These are phyloP conservation scores for Vitis riparia DNA, from an alignment of 164 flowering plant genomes.

Conservation along the genomic window DNA sequence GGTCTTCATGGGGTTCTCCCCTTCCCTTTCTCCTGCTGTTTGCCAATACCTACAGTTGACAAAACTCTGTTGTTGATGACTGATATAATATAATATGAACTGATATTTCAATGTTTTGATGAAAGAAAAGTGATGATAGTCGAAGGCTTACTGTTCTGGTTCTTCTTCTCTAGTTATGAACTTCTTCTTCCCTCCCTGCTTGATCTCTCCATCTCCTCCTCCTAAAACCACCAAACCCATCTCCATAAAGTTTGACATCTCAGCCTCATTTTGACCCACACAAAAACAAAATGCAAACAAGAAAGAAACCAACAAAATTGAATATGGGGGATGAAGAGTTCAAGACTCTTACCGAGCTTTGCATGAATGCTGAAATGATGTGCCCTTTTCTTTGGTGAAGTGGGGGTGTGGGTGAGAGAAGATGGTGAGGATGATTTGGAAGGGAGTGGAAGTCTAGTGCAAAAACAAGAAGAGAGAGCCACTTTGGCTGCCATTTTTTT, in stretches of 20 bases:
- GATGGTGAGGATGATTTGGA: constrained; percentile 21
- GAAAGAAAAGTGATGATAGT: background rate
- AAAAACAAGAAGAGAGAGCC: constrained; percentile 35
- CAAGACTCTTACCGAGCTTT: constrained; percentile 37
- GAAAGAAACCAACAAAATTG: background rate
- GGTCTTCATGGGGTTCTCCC: constrained; percentile 95
- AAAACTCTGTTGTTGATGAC: background rate
- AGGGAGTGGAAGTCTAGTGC: constrained; percentile 16
- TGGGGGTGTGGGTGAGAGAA: constrained; percentile 3
- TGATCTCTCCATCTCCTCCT: constrained; percentile 63
- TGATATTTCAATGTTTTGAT: background rate
- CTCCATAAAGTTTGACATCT: constrained; percentile 2
- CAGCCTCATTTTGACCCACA: background rate
- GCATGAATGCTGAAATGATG: constrained; percentile 46
- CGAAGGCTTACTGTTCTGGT: constrained; percentile 74
- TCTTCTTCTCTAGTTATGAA: constrained; percentile 93
- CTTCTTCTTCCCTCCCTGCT: constrained; percentile 69
- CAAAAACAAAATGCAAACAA: background rate
- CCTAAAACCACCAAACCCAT: constrained; percentile 32
- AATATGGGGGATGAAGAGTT: background rate
- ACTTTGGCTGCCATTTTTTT: constrained; percentile 39
- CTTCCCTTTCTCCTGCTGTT: constrained; percentile 88
- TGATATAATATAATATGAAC: too few relatives aligned
- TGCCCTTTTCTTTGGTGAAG: constrained; percentile 21
- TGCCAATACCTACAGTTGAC: constrained; percentile 80